Evolutionary conservation across 768 basidiomycete genomes (phyloP), one percentile per base, ranked within the genome.

Genomic region (Macrolepiota albuminosa): DNA sequence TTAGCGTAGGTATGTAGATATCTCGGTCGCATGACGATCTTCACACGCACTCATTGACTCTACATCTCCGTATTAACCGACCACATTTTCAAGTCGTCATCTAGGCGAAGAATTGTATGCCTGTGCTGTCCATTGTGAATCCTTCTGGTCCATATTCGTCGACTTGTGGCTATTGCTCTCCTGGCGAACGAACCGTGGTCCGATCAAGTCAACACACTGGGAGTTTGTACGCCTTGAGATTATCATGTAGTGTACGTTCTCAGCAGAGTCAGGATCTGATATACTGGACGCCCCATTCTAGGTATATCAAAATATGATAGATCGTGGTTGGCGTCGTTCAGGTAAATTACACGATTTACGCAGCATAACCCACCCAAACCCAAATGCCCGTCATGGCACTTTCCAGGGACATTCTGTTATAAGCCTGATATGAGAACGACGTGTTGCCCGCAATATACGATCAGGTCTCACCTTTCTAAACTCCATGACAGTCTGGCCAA

Each of bases 391-490:
- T 39, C 16, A 31, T 54, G 43, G 4, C 37, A 8, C 7, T 33
- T 40, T 16, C n/a, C 9, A 82, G 82, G 82, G 4, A 78, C 75
- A 33, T 95, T 87, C 73, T 86, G 92, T 67, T 98, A 98, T 72
- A 93, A 91, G 63, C 95, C 95, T 4, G 86, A 95, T 71, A 76
- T 95, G 72, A 81, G 77, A 62, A 70, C 73, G 6, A 88, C 93
- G 10, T 98, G 96, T 69, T 98, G 96, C 70, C 93, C 95, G 0
- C 91, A 94, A 64, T 96, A 97, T 69, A 93, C 96, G 3, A 98
- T 98, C 71, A 91, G 84, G 93, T 90, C 65, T 53, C 62, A 53
- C 33, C 50, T 29, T 45, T 33, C 61, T 47, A 62, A 24, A 36
- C 36, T 61, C 26, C 57, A 42, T 59, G 55, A 56, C 33, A 59